Base-by-base conservation (phyloP, 192 early-diverging fungal species). In the Oehlia diaphana region DNA sequence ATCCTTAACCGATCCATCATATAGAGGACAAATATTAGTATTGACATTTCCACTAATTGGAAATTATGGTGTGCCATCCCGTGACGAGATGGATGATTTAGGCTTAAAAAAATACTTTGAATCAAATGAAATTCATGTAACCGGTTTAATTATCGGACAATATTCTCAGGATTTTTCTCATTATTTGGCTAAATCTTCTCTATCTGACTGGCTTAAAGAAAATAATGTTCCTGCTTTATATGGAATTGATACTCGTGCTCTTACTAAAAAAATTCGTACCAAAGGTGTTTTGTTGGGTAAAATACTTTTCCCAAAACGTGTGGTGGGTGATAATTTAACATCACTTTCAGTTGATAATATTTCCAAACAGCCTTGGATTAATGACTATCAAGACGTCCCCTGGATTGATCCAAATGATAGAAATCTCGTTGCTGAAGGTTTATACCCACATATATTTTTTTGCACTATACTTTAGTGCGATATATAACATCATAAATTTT, bases 21-120 rank as follows among this genome's bases (percentile, higher is more conserved):
- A 99, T 87, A 91, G 94, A 74, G 98, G 98, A 10, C 98, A 99
- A 90, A 98, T 99, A 74, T 88, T 99, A 67, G 96, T 99, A 50
- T 86, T 99, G 72, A 99, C 98, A 74, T 99, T 98, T 87, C 98
- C 98, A 16, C 87, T 99, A 72, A 87, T 99, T 74, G 98, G 98
- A 71, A 99, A 99, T 88, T 98, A 98, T 85, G 98, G 98, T 84
- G 97, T 98, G 12, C 98, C 98, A 39, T 94, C 93, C 44, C 92
- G 94, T 69, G 91, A 92, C 23, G 94, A 87, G 74, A 90, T 95
- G 83, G 97, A 99, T 58, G 53, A 82, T 84, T 88, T 39, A 81
- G 90, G 81, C 90, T 98, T 80, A 92, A 96, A 85, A 19, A 91
- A 92, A 72, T 92, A 99, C 89, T 98, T 99, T 86, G 98, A 99